Base-by-base conservation (phyloP, 768 basidiomycete species). In the Suillus cothurnatus region DNA sequence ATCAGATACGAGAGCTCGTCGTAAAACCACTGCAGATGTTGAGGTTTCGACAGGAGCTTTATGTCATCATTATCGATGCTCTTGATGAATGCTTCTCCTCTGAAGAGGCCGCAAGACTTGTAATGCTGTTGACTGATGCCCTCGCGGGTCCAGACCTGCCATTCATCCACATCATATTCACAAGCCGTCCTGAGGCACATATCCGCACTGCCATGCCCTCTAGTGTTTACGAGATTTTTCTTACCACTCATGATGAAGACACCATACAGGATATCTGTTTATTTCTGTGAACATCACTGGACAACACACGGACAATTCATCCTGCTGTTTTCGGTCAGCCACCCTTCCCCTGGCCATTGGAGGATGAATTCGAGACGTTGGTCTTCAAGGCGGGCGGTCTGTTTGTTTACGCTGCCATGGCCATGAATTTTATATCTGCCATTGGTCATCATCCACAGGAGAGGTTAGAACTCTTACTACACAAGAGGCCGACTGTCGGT, bases 381-480 rank as follows among this genome's bases (percentile, higher is more conserved):
- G 63, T 66, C 2, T 58, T 60, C 1, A 66, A 63, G 14, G 68
- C 71, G 2, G 61, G 28, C 12, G 69, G 67, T 6, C 60, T 63
- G 1, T 71, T 70, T 32, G 52, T 71, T 2, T 71, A 70, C n/a
- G 65, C 71, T 3, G 60, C 67, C 9, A 71, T 67, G 19, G 64
- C 68, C 23, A 26, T 70, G 32, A 68, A 63, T 63, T 71, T 68
- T 14, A 63, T 71, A 15, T 56, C 61, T 14, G 59, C 66, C 34
- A 28, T 32, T 55, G 53, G 53, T 12, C 21, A 55, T 6, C 19
- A 34, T 14, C 53, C 53, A 19, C 53, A 32, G 32, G 21, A 34
- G 21, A 56, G 32, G 21, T 14, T 56, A n/a, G 55, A 56, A 14
- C 21, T 56, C 55, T 56, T 34, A 34, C n/a, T 56, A 6, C 55